Evolutionary conservation across 73 alveolate genomes (phyloP).

Genomic region (Paramecium sexaurelia): DNA sequence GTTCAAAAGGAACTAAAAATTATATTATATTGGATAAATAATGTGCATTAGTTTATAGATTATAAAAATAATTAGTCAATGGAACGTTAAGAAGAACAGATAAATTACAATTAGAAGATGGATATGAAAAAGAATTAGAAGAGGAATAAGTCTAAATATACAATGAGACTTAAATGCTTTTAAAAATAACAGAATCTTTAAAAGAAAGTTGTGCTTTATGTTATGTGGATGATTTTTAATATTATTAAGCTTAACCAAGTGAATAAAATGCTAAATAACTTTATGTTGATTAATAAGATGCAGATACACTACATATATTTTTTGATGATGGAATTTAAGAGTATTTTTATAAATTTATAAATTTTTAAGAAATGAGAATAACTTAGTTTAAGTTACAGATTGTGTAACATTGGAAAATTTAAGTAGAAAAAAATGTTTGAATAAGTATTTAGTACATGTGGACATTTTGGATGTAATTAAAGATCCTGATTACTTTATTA

Average conservation of each 20-base stretch:
- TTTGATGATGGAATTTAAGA: slow-evolving; percentile 96
- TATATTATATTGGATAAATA: slow-evolving; percentile 81
- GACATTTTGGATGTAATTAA: slow-evolving; percentile 93
- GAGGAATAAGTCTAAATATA: slow-evolving; percentile 82
- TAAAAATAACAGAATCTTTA: slow-evolving; percentile 79
- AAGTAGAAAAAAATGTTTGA: slow-evolving; percentile 77
- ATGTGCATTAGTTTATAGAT: slow-evolving; percentile 79
- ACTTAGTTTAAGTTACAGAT: slow-evolving; percentile 90
- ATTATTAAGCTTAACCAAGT: not conserved
- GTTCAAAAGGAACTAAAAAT: slow-evolving; percentile 92
- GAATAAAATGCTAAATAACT: slow-evolving; percentile 80
- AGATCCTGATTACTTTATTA: slow-evolving; percentile 94
- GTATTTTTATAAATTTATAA: not conserved
- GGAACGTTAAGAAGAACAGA: slow-evolving; percentile 86
- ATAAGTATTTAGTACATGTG: slow-evolving; percentile 90
- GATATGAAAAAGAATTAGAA: slow-evolving; percentile 82
- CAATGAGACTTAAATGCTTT: slow-evolving; percentile 81
- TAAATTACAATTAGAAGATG: slow-evolving; percentile 75
- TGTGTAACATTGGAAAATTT: slow-evolving; percentile 85
- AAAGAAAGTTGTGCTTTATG: slow-evolving; percentile 85
- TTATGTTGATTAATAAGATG: slow-evolving; percentile 91
- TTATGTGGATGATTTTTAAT: slow-evolving; percentile 83
- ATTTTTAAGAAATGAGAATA: slow-evolving; percentile 71
- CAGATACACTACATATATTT: slow-evolving; percentile 89
- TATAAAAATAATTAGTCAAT: slow-evolving; percentile 73